phyloP scores from a whole-genome alignment of 805 yeast species.

The Saccharomycopsis selenospora region DNA sequence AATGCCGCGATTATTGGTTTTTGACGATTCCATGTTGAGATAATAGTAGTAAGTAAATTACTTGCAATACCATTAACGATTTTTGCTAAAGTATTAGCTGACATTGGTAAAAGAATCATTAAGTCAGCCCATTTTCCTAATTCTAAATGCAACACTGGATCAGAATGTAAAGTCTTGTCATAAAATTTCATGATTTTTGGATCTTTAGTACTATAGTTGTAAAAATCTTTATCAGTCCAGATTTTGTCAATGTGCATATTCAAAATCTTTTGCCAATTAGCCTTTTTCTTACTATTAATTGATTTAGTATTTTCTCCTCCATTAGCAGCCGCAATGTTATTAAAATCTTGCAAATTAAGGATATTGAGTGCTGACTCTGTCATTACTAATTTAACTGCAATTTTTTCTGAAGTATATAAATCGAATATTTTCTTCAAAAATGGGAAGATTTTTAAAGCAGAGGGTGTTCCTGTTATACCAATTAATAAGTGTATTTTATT shows the following conservation, averaged over 20 bases:
- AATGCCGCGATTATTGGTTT: conserved; percentile 73
- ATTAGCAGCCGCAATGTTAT: conserved; percentile 1
- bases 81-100: conserved; percentile 74
- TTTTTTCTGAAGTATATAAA: conserved; percentile 62
- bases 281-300: conserved; percentile 9
- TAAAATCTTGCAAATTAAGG: conserved; percentile 7
- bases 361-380: conserved; percentile 35
- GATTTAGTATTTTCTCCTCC: background rate
- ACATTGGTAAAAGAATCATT: conserved; percentile 65
- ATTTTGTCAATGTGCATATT: conserved; percentile 17
- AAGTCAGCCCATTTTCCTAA: conserved; percentile 81
- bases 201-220: conserved; percentile 6
- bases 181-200: conserved; percentile 2
- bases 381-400: conserved; percentile 77
- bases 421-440: conserved; percentile 82
- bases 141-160: conserved; percentile 72
- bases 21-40: conserved; percentile 71
- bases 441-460: conserved; percentile 84
- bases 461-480: conserved; percentile 94
- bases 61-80: conserved; percentile 72
- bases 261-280: conserved; percentile 17
- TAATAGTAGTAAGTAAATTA: conserved; percentile 62
- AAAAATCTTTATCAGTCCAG: conserved; percentile 16
- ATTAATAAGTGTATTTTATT: conserved; percentile 79
- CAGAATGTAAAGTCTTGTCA: conserved; percentile 26